phyloP scores from a whole-genome alignment of 2,329 filamentous ascomycete genomes.

The Phialemoniopsis sp. region DNA sequence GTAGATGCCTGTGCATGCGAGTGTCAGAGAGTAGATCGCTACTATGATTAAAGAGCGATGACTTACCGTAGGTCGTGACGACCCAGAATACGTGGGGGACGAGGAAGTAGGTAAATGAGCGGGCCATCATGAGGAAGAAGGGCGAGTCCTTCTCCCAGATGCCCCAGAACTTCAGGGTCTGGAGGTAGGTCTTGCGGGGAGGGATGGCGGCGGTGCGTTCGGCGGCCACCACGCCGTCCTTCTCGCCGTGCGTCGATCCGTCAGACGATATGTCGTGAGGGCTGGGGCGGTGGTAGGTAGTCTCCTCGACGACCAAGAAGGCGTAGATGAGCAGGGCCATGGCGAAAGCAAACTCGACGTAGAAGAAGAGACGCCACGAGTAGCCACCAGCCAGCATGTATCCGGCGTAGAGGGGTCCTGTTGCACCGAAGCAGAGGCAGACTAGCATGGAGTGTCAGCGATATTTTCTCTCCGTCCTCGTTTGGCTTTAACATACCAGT shows the following conservation, averaged over 20 bases:
- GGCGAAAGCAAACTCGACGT: constrained; percentile 52
- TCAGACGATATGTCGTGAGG: constrained; percentile 1
- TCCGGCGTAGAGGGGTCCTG: constrained; percentile 53
- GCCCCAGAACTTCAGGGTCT: constrained; percentile 38
- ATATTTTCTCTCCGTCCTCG: neutral
- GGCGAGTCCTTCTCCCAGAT: constrained; percentile 33
- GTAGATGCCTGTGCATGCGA: constrained; percentile 26
- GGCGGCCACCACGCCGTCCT: constrained; percentile 1
- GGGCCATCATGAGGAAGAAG: constrained; percentile 39
- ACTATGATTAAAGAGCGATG: neutral
- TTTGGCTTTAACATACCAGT: constrained; percentile 30
- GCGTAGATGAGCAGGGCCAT: constrained; percentile 19
- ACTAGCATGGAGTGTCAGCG: constrained; percentile 22
- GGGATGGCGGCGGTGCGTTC: constrained; percentile 17
- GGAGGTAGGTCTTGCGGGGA: constrained; percentile 30
- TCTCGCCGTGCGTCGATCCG: constrained; percentile 3
- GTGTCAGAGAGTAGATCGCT: constrained; percentile 1
- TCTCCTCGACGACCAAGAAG: constrained; percentile 27
- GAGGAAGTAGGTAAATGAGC: constrained; percentile 41
- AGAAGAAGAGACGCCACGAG: constrained; percentile 59
- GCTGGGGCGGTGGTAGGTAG: constrained; percentile 17
- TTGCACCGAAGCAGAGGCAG: constrained; percentile 50
- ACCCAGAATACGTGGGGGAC: constrained; percentile 47
- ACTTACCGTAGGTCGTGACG: constrained; percentile 36
- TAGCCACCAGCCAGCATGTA: constrained; percentile 57